Evolutionary conservation across 148 eudicot genomes (phyloP), one percentile per base, ranked within the genome.

Genomic region (Arctostaphylos glauca): DNA sequence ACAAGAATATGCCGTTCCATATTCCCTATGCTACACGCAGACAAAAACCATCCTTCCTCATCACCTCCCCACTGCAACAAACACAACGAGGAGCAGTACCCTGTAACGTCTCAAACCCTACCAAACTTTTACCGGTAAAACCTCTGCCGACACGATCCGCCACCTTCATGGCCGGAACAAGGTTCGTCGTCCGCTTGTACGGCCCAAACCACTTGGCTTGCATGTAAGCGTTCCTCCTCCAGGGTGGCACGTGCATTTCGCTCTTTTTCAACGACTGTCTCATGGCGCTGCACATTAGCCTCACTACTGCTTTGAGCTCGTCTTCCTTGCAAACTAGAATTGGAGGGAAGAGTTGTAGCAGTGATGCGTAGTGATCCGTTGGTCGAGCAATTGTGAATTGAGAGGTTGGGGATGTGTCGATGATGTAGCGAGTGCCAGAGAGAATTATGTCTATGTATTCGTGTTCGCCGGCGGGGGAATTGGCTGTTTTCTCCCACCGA

Each of bases 171-270:
- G 56, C 21, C 4, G 53, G 58, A 19, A 18, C 56, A 2, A 23
- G 44, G 47, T 56, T 84, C 2, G 76, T 84, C 0, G 84, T 76
- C 19, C 84, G 81, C 9, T 54, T 77, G 47, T 77, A 77, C 5
- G 86, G 64, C 46, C 74, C 81, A 23, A 86, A 81, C 88, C 88
- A 86, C 44, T 86, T 86, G 52, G 81, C 48, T 15, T 75, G 77
- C 86, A 86, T n/a, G 84, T 86, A 83, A 3, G 62, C 82, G 15
- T 66, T n/a, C 67, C 72, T 77, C 68, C 88, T 81, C 88, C 88
- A 86, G 0, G 88, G 88, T 3, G 88, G 84, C 3, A 86, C 68
- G 56, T 52, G 59, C 86, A 86, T 31, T 60, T 50, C 88, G 16
- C 78, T 50, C 55, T 77, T 58, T 47, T 44, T 84, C 82, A 86